Conservation (phyloP, 2,329 filamentous ascomycete species). For the Chaetomium olivaceum region DNA sequence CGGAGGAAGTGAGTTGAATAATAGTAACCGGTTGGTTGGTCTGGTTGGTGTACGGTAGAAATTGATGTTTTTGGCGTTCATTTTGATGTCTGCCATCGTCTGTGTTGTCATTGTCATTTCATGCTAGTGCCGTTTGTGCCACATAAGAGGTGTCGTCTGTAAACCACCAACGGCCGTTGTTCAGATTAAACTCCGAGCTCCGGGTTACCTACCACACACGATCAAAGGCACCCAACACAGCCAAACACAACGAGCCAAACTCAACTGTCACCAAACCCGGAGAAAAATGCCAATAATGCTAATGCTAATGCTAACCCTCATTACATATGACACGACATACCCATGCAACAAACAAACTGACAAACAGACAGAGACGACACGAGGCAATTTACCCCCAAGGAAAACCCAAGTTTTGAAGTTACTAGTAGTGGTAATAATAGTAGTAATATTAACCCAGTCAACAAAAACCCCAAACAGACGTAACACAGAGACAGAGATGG, state of each 20-base stretch:
- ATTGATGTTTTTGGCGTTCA: background rate
- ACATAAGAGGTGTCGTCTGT: background rate
- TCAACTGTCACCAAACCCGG: background rate
- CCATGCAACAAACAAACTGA: background rate
- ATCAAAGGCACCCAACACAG: background rate
- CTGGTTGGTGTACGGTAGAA: background rate
- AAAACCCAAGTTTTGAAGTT: background rate
- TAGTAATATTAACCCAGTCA: background rate
- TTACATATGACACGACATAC: background rate
- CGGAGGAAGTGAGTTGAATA: conserved; percentile 34
- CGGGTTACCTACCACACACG: background rate
- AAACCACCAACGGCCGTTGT: background rate
- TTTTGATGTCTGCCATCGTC: background rate
- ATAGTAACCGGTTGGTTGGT: background rate
- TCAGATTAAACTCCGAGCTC: background rate
- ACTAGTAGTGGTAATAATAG: conserved; percentile 1
- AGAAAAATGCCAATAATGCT: background rate
- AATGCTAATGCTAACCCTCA: background rate
- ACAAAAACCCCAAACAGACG: background rate
- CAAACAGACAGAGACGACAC: background rate
- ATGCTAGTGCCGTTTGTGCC: background rate
- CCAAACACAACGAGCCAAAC: background rate
- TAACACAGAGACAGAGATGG: background rate
- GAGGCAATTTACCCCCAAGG: background rate
- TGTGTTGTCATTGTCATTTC: background rate